phyloP scores from a whole-genome alignment of 371 early-diverging fungal genomes.

The Actinomucor elegans region DNA sequence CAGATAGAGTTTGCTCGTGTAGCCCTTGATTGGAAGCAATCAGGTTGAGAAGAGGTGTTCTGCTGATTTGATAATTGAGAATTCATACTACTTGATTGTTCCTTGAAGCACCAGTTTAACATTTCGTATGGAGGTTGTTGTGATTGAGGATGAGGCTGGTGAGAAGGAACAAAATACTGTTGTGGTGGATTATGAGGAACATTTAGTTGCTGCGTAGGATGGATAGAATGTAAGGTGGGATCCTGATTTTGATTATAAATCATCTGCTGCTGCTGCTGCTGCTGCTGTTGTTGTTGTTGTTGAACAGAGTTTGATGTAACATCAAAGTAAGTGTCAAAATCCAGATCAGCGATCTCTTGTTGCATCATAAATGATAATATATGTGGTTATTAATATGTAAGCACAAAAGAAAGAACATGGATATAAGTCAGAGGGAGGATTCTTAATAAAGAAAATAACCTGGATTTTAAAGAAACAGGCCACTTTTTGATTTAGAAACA shows the following conservation, averaged over 20 bases:
- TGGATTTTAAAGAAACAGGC: too few relatives aligned
- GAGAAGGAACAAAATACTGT: not conserved
- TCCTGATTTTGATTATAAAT: not conserved
- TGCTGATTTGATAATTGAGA: too few relatives aligned
- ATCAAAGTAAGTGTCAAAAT: conserved; percentile 21
- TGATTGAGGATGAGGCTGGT: not conserved
- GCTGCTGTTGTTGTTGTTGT: conserved; percentile 5
- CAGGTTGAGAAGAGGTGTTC: not conserved
- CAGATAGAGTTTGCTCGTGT: too few relatives aligned
- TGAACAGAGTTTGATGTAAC: conserved; percentile 7
- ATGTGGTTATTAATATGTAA: too few relatives aligned
- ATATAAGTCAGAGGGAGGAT: too few relatives aligned
- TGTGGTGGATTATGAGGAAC: not conserved
- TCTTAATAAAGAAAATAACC: too few relatives aligned
- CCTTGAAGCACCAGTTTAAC: conserved; percentile 6
- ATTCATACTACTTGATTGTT: too few relatives aligned
- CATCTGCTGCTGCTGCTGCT: not conserved
- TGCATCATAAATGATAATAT: too few relatives aligned
- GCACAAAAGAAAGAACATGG: too few relatives aligned
- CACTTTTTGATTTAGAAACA: too few relatives aligned
- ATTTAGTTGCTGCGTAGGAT: not conserved
- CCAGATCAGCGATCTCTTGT: conserved; percentile 12
- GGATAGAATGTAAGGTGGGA: not conserved
- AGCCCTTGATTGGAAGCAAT: too few relatives aligned
- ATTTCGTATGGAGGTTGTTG: not conserved